These are phyloP conservation scores for Akebia trifoliata DNA, from an alignment of 164 flowering plant species.

Conservation along the genomic window DNA sequence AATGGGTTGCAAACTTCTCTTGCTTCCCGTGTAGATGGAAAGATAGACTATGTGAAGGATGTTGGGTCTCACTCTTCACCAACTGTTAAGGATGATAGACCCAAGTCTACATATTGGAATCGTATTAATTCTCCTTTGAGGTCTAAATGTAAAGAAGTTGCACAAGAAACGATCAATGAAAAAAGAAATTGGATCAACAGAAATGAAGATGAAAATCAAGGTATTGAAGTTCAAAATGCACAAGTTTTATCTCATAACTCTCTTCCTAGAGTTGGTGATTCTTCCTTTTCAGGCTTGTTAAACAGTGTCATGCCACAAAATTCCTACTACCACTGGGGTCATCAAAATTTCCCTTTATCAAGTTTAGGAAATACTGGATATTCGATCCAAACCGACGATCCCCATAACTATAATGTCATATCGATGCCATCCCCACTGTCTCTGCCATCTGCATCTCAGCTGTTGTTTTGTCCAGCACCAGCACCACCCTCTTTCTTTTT, in stretches of 20 bases:
- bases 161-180: constrained; percentile 12
- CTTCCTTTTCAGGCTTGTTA: constrained; percentile 25
- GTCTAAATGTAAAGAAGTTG: constrained; percentile 25
- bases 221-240: constrained; percentile 18
- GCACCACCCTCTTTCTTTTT: constrained; percentile 40
- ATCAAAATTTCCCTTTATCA: constrained; percentile 31
- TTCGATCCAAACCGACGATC: constrained; percentile 32
- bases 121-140: constrained; percentile 20
- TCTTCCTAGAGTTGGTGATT: constrained; percentile 26
- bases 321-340: constrained; percentile 45
- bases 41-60: constrained; percentile 6
- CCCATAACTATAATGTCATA: constrained; percentile 28
- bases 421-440: constrained; percentile 32
- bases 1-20: constrained; percentile 20
- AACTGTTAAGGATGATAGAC: constrained; percentile 13
- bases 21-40: constrained; percentile 7
- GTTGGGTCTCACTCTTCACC: constrained; percentile 7
- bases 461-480: constrained; percentile 36
- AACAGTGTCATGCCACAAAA: constrained; percentile 31
- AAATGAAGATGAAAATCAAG: constrained; percentile 23
- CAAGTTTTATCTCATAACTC: constrained; percentile 23
- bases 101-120: constrained; percentile 26
- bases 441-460: constrained; percentile 39
- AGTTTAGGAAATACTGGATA: constrained; percentile 33
- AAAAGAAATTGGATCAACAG: constrained; percentile 28